These are phyloP conservation scores for Triadica sebifera DNA, from an alignment of 345 rosid genomes.

Conservation along the genomic window DNA sequence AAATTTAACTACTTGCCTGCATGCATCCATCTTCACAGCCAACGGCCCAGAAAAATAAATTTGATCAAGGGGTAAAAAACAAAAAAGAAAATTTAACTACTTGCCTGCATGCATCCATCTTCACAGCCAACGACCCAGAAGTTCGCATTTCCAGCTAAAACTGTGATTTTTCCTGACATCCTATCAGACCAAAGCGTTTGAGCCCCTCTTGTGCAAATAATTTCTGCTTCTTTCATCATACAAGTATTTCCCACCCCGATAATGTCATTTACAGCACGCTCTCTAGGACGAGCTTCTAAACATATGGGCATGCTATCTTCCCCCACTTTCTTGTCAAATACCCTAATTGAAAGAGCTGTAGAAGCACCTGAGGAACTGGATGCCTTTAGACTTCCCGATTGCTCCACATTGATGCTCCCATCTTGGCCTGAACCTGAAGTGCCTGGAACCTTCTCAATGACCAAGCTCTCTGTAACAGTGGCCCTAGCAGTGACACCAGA, in stretches of 20 bases:
- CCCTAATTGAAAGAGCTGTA: constrained; percentile 58
- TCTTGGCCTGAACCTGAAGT: constrained; percentile 48
- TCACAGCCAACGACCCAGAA: constrained; percentile 99
- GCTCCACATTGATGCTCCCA: constrained; percentile 56
- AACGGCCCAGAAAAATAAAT: constrained; percentile 84
- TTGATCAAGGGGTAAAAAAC: not conserved
- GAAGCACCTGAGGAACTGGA: constrained; percentile 41
- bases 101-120: constrained; percentile 94
- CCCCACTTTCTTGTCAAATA: constrained; percentile 78
- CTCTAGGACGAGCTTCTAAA: constrained; percentile 89
- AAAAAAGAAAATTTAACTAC: not conserved
- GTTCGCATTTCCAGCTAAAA: constrained; percentile 93
- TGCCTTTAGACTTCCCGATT: constrained; percentile 52
- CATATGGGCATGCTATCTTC: constrained; percentile 62
- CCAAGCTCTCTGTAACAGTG: constrained; percentile 69
- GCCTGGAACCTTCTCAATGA: constrained; percentile 73
- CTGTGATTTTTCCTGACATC: constrained; percentile 82
- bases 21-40: constrained; percentile 97
- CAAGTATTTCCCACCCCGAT: constrained; percentile 61
- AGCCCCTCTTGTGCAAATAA: constrained; percentile 66
- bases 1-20: constrained; percentile 48
- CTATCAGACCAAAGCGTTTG: constrained; percentile 90
- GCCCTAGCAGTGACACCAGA: constrained; percentile 77
- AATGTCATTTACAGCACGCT: constrained; percentile 71
- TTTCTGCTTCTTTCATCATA: constrained; percentile 78